Conservation (phyloP, 768 basidiomycete species). For the Podaxis sp. region DNA sequence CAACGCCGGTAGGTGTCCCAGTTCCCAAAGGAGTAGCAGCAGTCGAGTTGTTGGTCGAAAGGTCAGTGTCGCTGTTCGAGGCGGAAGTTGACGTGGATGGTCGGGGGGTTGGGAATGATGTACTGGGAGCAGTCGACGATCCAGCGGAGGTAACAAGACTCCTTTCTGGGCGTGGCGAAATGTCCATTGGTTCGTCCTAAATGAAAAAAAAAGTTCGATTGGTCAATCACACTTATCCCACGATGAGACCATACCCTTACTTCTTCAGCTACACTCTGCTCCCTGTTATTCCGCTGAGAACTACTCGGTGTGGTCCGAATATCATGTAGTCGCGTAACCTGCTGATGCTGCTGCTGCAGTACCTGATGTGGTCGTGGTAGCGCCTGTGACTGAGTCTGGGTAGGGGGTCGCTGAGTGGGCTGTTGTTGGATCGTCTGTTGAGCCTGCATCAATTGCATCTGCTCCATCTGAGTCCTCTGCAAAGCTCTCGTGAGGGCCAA, state of each 20-base stretch:
- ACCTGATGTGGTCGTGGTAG: constrained; percentile 8
- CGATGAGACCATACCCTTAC: constrained; percentile 6
- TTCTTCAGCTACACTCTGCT: constrained; percentile 1
- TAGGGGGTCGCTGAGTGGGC: background rate
- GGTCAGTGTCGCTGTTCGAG: constrained; percentile 52
- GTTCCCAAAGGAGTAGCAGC: constrained; percentile 56
- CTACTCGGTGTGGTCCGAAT: background rate
- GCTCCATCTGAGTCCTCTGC: constrained; percentile 38
- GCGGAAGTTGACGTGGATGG: constrained; percentile 22
- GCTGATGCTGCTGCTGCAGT: background rate
- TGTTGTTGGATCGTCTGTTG: background rate
- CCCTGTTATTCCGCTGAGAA: background rate
- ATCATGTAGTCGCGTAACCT: constrained; percentile 1
- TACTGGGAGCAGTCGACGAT: constrained; percentile 3
- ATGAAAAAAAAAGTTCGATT: background rate
- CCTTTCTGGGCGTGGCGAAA: constrained; percentile 13
- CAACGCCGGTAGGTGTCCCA: constrained; percentile 57
- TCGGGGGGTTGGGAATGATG: constrained; percentile 6
- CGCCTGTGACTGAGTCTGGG: background rate
- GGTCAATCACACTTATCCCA: constrained; percentile 10
- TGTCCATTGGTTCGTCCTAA: constrained; percentile 29
- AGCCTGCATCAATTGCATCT: constrained; percentile 18
- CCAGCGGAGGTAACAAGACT: constrained; percentile 2
- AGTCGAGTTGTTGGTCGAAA: constrained; percentile 58
- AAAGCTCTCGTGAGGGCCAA: constrained; percentile 53